Evolutionary conservation across 768 basidiomycete genomes (phyloP), one percentile per base, ranked within the genome.

Genomic region (Suillus placidus): DNA sequence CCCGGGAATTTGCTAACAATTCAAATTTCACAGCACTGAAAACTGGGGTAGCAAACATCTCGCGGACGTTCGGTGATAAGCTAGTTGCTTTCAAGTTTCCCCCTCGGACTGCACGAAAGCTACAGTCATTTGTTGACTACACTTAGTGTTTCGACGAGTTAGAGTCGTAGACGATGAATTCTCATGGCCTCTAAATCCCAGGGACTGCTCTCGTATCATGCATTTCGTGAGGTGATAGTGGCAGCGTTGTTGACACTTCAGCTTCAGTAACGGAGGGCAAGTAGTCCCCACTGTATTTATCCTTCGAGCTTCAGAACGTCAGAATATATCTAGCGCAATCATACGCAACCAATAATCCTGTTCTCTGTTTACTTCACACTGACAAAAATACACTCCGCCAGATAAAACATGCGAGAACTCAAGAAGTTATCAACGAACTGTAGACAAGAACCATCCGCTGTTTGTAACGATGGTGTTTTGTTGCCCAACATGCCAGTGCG

Each of bases 21-120:
- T 30, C 37, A 26, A 6, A 45, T 52, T 57, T 68, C 66, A 13
- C 68, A 91, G 92, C 85, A 6, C 70, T 93, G 70, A 90, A 88
- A 72, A 85, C 87, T 58, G 88, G 88, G 3, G 74, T 94, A 13
- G 85, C 83, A 40, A 81, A 86, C 43, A 87, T 94, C 60, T 83
- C 86, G 56, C 80, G 85, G 71, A 92, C 89, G 60, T 94, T 94
- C 75, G 90, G 90, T 6, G 85, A 88, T 68, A 90, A 88, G 72
- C 78, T 94, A 52, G 74, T 82, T 2, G 92, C 91, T 14, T 94
- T 92, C 82, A 91, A 85, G 74, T 92, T 93, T 70, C 87, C 93
- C 4, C 86, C 89, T n/a, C 78, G 81, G 65, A 86, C 80, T 14
- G 91, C 89, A 12, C 80, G 76, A 67, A 89, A 88, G 77, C 72